Conservation (phyloP, 2,329 filamentous ascomycete genomes). For the Atkinsonella hypoxylon region DNA sequence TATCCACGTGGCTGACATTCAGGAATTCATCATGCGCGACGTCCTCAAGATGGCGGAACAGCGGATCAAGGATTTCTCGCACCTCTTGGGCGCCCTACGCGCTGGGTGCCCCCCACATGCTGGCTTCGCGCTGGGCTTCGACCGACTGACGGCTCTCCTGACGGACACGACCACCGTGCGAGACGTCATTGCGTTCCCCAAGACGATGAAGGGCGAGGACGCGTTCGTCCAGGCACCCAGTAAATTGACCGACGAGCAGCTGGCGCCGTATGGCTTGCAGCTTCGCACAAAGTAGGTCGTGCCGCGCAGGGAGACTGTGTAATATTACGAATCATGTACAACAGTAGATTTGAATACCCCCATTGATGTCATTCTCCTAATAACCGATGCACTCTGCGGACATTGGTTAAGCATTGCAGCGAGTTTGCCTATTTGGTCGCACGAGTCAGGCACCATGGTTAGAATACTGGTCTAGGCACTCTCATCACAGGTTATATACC, state of each 20-base stretch:
- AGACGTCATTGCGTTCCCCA: constrained; percentile 96
- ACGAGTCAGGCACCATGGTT: too few species aligned
- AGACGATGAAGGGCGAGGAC: constrained; percentile 84
- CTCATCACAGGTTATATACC: too few species aligned
- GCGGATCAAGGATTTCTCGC: constrained; percentile 69
- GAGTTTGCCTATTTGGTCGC: too few species aligned
- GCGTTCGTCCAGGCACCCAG: constrained; percentile 69
- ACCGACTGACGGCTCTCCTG: constrained; percentile 72
- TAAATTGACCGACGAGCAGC: constrained; percentile 45
- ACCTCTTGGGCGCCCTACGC: constrained; percentile 69
- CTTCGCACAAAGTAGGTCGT: constrained; percentile 7
- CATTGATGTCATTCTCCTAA: too few species aligned
- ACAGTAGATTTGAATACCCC: too few species aligned
- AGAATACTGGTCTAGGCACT: too few species aligned
- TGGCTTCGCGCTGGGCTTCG: constrained; percentile 85
- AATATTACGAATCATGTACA: not conserved
- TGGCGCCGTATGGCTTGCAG: constrained; percentile 35
- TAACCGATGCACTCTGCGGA: too few species aligned
- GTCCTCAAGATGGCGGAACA: constrained; percentile 66
- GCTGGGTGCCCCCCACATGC: constrained; percentile 91
- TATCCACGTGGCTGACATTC: constrained; percentile 75
- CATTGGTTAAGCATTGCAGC: too few species aligned
- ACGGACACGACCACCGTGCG: constrained; percentile 64
- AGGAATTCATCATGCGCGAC: constrained; percentile 74
- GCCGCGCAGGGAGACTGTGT: not conserved